Evolutionary conservation across 2,329 filamentous ascomycete species (phyloP).

Genomic region (Biscogniauxia marginata): DNA sequence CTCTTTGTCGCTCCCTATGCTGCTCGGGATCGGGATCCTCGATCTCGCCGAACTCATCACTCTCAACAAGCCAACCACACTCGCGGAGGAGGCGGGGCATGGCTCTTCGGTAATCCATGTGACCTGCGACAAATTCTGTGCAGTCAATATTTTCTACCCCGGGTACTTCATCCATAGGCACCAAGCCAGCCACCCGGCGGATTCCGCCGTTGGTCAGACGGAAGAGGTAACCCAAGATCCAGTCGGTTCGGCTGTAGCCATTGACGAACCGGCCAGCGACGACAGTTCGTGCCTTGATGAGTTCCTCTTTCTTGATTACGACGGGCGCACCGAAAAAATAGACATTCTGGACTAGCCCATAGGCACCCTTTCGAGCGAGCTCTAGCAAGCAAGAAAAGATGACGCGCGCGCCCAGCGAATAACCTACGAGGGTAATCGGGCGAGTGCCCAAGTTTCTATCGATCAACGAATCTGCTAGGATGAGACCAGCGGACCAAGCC

Average conservation of each 20-base stretch:
- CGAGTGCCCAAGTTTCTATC: slow-evolving; percentile 88
- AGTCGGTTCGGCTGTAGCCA: slow-evolving; percentile 91
- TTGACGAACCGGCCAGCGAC: slow-evolving; percentile 93
- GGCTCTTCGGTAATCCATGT: slow-evolving; percentile 93
- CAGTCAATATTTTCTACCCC: slow-evolving; percentile 89
- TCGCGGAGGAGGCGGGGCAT: slow-evolving; percentile 87
- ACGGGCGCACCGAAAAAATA: slow-evolving; percentile 92
- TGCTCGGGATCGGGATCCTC: slow-evolving; percentile 97
- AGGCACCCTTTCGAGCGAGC: slow-evolving; percentile 77
- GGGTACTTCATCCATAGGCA: slow-evolving; percentile 69
- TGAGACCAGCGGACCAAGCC: slow-evolving; percentile 83
- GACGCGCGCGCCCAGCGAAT: slow-evolving; percentile 86
- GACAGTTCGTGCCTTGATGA: slow-evolving; percentile 74
- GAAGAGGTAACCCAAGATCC: slow-evolving; percentile 96
- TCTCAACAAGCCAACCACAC: slow-evolving; percentile 88
- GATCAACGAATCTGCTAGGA: slow-evolving; percentile 90
- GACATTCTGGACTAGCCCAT: slow-evolving; percentile 89
- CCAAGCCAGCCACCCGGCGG: slow-evolving; percentile 81
- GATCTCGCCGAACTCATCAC: slow-evolving; percentile 93
- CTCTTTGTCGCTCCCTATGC: slow-evolving; percentile 80
- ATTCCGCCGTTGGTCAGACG: slow-evolving; percentile 91
- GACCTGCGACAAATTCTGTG: slow-evolving; percentile 79
- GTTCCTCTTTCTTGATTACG: slow-evolving; percentile 90
- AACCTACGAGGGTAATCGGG: slow-evolving; percentile 90
- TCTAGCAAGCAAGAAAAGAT: slow-evolving; percentile 92